Evolutionary conservation across 2,329 filamentous ascomycete species (phyloP), one percentile per base, ranked within the genome.

Genomic region (Monosporascus sp.): DNA sequence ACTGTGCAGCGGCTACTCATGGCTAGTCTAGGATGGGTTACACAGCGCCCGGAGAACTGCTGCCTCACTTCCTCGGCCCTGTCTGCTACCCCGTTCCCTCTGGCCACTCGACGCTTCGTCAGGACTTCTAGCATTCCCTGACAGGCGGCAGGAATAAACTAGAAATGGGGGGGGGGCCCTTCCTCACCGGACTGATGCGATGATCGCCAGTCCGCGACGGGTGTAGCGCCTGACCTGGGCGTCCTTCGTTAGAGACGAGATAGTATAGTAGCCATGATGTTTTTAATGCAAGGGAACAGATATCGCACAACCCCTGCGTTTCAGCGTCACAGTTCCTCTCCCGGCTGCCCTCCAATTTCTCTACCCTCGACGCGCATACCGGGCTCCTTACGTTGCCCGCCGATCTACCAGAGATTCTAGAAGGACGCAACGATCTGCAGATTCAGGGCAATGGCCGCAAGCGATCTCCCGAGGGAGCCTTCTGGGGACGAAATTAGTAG

Each of bases 371-470:
- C 50, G 25, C 49, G 31, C 24, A 50, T 49, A 48, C 52, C 54
- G 56, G 52, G 47, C 60, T 48, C 52, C 53, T 52, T 52, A 55
- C 45, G 57, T 49, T 37, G 52, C 24, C 51, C 50, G 46, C 51
- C 57, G 61, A 62, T 53, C 61, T 54, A 61, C 51, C 46, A 54
- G 49, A 56, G 49, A 53, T 65, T 65, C 64, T 66, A 65, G 64
- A 66, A 66, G 59, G 39, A 48, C 48, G 54, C 51, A 54, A 60
- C 51, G 51, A 52, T 49, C 49, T 57, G 58, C 55, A 62, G 57
- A 54, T 39, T 31, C 51, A 54, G 54, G 56, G 54, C 55, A 57
- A 58, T 60, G 52, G 57, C 39, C 52, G 60, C 56, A 57, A 57
- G 54, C 52, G 53, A 55, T 42, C 49, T 54, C 57, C 56, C 58